Conservation (phyloP, 73 alveolate genomes). For the Tetrahymena elliotti region DNA sequence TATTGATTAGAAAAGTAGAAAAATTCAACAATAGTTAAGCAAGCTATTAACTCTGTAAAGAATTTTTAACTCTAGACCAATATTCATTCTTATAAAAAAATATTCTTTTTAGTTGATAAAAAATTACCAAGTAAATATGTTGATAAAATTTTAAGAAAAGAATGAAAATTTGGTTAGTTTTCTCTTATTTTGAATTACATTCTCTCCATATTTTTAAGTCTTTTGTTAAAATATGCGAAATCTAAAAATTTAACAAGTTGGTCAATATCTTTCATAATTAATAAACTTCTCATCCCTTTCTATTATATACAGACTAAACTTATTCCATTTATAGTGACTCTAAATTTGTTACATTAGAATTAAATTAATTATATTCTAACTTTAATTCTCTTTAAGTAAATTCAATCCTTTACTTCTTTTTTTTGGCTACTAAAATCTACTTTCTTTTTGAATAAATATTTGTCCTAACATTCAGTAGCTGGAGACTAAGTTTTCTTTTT, state of each 20-base stretch:
- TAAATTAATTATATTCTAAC: no score
- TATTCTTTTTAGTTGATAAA: slow-evolving; percentile 11
- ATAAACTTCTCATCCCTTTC: background rate
- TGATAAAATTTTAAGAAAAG: background rate
- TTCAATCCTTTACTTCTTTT: background rate
- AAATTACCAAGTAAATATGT: background rate
- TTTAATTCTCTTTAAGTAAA: background rate
- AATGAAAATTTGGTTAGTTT: background rate
- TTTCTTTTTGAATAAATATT: no score
- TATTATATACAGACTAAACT: background rate
- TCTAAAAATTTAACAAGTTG: background rate
- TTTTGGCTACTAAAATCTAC: background rate
- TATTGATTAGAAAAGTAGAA: no score
- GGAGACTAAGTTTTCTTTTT: background rate
- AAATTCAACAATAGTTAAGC: no score
- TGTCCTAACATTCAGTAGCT: background rate
- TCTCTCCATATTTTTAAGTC: background rate
- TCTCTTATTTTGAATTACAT: background rate
- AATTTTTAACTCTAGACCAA: slow-evolving; percentile 56
- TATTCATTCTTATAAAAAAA: slow-evolving; percentile 47
- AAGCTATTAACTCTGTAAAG: no score
- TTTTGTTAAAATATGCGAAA: background rate
- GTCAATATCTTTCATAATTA: background rate
- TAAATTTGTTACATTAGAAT: no score
- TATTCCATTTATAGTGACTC: background rate